Evolutionary conservation across 2,329 filamentous ascomycete species (phyloP).

Genomic region (Colletotrichum paranaense): DNA sequence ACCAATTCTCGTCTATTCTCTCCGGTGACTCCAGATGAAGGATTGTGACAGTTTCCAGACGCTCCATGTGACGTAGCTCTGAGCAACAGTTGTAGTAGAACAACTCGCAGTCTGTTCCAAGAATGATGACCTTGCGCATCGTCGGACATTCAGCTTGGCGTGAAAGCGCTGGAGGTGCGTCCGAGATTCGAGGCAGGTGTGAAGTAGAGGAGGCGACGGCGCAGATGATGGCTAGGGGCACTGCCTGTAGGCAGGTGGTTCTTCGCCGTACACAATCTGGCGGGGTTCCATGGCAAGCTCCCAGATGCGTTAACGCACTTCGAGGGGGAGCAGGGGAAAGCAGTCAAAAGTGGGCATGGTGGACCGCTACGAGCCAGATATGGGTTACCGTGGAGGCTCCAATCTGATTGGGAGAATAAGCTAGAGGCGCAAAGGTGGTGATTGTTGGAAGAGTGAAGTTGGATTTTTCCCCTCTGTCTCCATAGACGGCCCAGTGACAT

Average conservation of each 20-base stretch:
- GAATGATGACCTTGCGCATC: slow-evolving; percentile 4
- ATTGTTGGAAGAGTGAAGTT: background rate
- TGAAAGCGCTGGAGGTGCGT: background rate
- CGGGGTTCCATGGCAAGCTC: background rate
- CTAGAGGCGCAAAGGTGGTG: background rate
- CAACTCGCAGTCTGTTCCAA: background rate
- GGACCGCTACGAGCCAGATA: background rate
- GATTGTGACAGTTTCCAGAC: background rate
- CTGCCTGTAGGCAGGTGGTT: background rate
- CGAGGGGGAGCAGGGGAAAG: background rate
- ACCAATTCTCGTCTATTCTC: background rate
- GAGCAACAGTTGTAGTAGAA: background rate
- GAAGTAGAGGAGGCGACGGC: background rate
- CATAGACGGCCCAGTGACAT: no score
- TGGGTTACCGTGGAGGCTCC: background rate
- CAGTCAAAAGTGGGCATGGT: background rate
- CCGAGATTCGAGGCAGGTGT: background rate
- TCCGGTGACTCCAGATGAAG: background rate
- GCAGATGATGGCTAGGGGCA: background rate
- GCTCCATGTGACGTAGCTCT: background rate
- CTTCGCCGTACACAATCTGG: background rate
- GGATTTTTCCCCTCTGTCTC: background rate
- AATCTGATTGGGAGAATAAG: background rate
- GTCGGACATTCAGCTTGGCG: background rate
- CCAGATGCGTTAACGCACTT: background rate